Conservation (phyloP, 139 green algal species). For the Pleodorina starrii region DNA sequence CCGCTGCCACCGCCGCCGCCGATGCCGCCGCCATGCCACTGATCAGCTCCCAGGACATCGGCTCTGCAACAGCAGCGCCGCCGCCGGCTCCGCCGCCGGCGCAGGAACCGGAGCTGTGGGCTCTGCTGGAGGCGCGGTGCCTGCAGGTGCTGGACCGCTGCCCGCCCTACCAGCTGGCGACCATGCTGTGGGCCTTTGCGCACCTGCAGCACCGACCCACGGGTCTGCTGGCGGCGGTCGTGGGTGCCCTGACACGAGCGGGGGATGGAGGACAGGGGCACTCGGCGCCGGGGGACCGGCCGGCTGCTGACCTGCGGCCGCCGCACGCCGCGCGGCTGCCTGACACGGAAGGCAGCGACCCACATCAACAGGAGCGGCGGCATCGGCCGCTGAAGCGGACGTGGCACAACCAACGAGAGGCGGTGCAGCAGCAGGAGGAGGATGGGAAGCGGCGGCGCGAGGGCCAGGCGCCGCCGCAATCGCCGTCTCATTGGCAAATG, state of each 20-base stretch:
- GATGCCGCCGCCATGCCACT: background rate
- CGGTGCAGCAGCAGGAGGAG: background rate
- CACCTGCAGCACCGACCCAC: background rate
- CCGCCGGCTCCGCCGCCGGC: background rate
- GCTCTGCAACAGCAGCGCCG: background rate
- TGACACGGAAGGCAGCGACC: background rate
- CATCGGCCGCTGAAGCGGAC: background rate
- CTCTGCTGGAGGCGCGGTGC: background rate
- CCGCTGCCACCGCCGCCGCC: background rate
- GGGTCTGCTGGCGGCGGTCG: background rate
- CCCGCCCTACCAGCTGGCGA: conserved; percentile 13
- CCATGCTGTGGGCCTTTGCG: conserved; percentile 15
- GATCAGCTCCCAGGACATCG: no score
- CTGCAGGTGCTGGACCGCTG: background rate
- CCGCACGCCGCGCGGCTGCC: background rate
- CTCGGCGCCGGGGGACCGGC: background rate
- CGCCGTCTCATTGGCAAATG: no score
- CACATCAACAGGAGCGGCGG: background rate
- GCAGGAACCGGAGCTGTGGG: background rate
- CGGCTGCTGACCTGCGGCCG: background rate
- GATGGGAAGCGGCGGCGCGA: no score
- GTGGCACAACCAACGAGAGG: background rate
- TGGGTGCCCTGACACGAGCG: background rate
- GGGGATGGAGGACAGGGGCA: no score
- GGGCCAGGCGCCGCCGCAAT: no score